Evolutionary conservation across 768 basidiomycete genomes (phyloP), one percentile per base, ranked within the genome.

Genomic region (Hortiboletus flavorubellus): DNA sequence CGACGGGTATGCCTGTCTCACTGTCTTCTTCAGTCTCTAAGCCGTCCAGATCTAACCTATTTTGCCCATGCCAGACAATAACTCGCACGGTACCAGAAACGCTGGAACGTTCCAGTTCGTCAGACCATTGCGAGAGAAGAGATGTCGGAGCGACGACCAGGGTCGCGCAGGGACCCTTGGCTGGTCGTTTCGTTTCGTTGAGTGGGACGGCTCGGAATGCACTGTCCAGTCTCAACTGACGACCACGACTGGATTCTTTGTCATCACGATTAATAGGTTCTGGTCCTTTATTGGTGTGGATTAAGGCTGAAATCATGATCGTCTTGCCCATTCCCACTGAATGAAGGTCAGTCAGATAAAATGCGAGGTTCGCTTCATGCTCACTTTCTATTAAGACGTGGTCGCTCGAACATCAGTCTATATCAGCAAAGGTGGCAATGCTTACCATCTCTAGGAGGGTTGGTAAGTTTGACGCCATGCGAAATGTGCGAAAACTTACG

Each of bases 261-360:
- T 57, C 53, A 4, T 71, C 65, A 1, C 66, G 63, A n/a, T 69
- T 61, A 11, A 73, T 60, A 18, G 73, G 64, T 21, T 83, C 77
- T 4, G 76, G 71, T 6, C 74, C 80, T 44, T 78, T 81, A 60
- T 87, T 91, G 11, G 83, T 85, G 58, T 95, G 93, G 26, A 97
- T 89, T 49, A 97, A 81, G 10, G 92, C 85, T 2, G 93, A 91
- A 34, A 97, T 71, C 91, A 94, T 94, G 60, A 94, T 93, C 1
- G 92, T 93, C 74, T 95, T 95, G 8, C 93, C 93, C 84, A 95
- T 89, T n/a, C 92, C 92, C 92, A 94, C 91, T 92, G 11, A 59
- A 50, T 55, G 14, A 52, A 26, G 31, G 47, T 54, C 44, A 61
- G 14, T 30, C 58, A 12, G 49, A 41, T 38, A 35, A 10, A 53